Conservation (phyloP, 345 rosid species). For the Xanthoceras sorbifolium region DNA sequence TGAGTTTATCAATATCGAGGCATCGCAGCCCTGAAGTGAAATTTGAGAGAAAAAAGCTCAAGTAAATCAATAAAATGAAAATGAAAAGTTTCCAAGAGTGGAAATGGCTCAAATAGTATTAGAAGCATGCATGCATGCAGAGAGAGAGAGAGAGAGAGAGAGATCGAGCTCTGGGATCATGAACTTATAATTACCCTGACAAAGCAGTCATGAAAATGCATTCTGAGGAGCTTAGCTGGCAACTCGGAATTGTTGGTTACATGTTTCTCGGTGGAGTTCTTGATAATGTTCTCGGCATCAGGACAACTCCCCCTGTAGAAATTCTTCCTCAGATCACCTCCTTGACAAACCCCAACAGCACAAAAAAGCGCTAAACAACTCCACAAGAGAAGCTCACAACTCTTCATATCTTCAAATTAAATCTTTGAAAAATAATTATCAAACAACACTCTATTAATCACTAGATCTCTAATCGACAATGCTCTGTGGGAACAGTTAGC, state of each 20-base stretch:
- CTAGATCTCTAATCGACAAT: background rate
- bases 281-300: slow-evolving; percentile 39
- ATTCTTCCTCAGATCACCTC: slow-evolving; percentile 31
- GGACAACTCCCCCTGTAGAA: slow-evolving; percentile 43
- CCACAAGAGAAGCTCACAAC: slow-evolving; percentile 16
- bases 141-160: no score
- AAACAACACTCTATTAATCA: background rate
- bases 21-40: slow-evolving; percentile 66
- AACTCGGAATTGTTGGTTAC: slow-evolving; percentile 30
- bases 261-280: slow-evolving; percentile 33
- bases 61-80: background rate
- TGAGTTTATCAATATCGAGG: slow-evolving; percentile 52
- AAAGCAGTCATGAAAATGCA: slow-evolving; percentile 71
- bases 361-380: slow-evolving; percentile 17
- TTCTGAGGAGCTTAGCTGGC: slow-evolving; percentile 60
- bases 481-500: slow-evolving; percentile 1
- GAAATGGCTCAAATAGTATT: background rate
- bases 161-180: no score
- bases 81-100: background rate
- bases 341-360: slow-evolving; percentile 31
- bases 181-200: slow-evolving; percentile 43
- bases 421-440: background rate
- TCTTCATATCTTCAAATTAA: slow-evolving; percentile 18
- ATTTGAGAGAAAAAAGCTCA: background rate
- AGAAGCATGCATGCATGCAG: background rate